phyloP scores from a whole-genome alignment of 768 basidiomycete genomes.

The Auriscalpium vulgare region DNA sequence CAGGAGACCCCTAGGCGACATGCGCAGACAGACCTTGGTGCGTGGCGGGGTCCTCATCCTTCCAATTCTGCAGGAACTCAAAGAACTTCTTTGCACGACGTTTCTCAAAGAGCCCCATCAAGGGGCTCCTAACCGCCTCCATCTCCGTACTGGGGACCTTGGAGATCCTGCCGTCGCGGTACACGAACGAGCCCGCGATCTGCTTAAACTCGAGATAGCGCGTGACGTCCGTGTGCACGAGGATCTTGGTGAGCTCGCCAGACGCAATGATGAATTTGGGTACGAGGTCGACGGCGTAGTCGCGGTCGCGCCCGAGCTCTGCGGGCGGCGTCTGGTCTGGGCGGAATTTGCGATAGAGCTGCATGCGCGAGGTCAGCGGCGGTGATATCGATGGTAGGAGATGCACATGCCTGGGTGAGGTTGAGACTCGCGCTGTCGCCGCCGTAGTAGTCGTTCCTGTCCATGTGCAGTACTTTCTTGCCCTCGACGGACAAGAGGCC shows the following conservation, averaged over 20 bases:
- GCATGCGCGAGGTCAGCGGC: conserved; percentile 15
- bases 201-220: conserved; percentile 99
- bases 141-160: conserved; percentile 98
- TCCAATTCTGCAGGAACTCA: conserved; percentile 92
- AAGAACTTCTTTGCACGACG: conserved; percentile 98
- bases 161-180: conserved; percentile 91
- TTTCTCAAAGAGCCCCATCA: conserved; percentile 99
- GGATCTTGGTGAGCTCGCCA: conserved; percentile 94
- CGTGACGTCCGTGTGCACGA: conserved; percentile 97
- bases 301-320: conserved; percentile 91
- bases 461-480: conserved; percentile 99
- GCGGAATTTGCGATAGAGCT: conserved; percentile 97
- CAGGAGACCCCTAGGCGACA: not conserved
- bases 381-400: not conserved
- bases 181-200: conserved; percentile 97
- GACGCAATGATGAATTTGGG: conserved; percentile 99
- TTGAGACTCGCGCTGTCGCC: conserved; percentile 96
- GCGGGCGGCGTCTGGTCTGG: conserved; percentile 64
- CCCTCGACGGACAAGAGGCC: conserved; percentile 98
- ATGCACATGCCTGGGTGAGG: conserved; percentile 75
- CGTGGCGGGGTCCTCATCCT: conserved; percentile 89
- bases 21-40: conserved; percentile 65
- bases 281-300: conserved; percentile 96
- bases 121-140: conserved; percentile 88
- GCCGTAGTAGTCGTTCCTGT: conserved; percentile 98